These are phyloP conservation scores for Suillus brevipes DNA, from an alignment of 768 basidiomycete species.

Conservation along the genomic window DNA sequence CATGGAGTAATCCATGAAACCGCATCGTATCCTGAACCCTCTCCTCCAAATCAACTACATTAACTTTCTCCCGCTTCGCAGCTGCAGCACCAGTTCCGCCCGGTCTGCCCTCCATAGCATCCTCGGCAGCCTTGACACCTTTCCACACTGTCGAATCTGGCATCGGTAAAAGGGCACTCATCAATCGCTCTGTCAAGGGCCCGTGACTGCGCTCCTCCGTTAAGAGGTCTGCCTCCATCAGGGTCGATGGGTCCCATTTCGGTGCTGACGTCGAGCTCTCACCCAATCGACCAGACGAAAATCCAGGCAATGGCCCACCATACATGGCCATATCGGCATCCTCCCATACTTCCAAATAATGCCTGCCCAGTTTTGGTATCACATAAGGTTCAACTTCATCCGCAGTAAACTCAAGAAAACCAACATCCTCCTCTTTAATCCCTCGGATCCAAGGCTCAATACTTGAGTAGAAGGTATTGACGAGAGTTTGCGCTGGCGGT, in stretches of 20 bases:
- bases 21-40: slow-evolving; percentile 75
- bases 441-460: slow-evolving; percentile 89
- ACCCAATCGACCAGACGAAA: slow-evolving; percentile 38
- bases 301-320: slow-evolving; percentile 41
- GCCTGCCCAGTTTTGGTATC: slow-evolving; percentile 80
- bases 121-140: slow-evolving; percentile 81
- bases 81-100: slow-evolving; percentile 80
- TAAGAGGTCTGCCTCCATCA: slow-evolving; percentile 68
- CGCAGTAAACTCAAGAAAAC: slow-evolving; percentile 87
- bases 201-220: slow-evolving; percentile 84
- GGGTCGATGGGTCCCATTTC: slow-evolving; percentile 82
- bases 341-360: slow-evolving; percentile 92
- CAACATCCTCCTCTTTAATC: slow-evolving; percentile 93
- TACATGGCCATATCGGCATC: slow-evolving; percentile 75
- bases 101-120: slow-evolving; percentile 81
- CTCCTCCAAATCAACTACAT: slow-evolving; percentile 77
- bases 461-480: slow-evolving; percentile 81
- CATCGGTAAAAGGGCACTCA: slow-evolving; percentile 71
- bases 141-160: slow-evolving; percentile 66
- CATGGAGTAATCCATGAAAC: slow-evolving; percentile 68
- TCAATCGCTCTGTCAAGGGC: slow-evolving; percentile 81
- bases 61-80: slow-evolving; percentile 70
- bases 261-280: slow-evolving; percentile 43
- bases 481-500: slow-evolving; percentile 65
- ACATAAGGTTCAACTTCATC: slow-evolving; percentile 88